Percentiles rank a stretch among this genome's conserved stretches.
These are phyloP conservation scores for Hanseniaspora gamundiae DNA, from an alignment of 1,139 yeast species.

Conservation along the genomic window DNA sequence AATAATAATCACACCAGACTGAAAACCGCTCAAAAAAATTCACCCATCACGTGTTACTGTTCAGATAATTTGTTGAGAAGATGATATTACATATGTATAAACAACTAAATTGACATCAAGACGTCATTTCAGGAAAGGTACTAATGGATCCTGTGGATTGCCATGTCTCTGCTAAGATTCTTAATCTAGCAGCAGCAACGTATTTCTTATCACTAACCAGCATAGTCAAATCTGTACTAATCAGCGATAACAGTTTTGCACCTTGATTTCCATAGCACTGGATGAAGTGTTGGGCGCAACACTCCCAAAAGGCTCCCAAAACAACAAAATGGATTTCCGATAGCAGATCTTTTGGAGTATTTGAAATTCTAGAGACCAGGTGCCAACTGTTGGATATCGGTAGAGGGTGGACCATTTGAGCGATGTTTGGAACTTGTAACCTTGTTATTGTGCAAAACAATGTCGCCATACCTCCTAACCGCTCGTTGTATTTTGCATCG, in stretches of 20 bases:
- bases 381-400: slow-evolving; percentile 52
- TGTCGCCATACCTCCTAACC: not conserved
- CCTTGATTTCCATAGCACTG: slow-evolving; percentile 60
- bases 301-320: slow-evolving; percentile 88
- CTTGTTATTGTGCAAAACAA: slow-evolving; percentile 68
- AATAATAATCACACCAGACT: no score
- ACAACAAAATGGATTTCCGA: slow-evolving; percentile 62
- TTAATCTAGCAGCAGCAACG: slow-evolving; percentile 70
- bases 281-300: slow-evolving; percentile 47
- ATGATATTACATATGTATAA: not conserved
- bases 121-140: slow-evolving; percentile 41
- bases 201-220: slow-evolving; percentile 37
- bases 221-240: slow-evolving; percentile 39
- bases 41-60: no score
- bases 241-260: slow-evolving; percentile 39
- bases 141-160: slow-evolving; percentile 32
- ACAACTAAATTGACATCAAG: slow-evolving; percentile 13
- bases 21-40: no score
- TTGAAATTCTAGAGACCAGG: slow-evolving; percentile 57
- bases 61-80: no score
- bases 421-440: slow-evolving; percentile 16
- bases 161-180: slow-evolving; percentile 74
- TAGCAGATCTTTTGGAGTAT: slow-evolving; percentile 33
- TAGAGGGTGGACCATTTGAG: slow-evolving; percentile 34
- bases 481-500: not conserved